Percentiles rank a stretch among this genome's conserved stretches.
These are phyloP conservation scores for Phycomyces nitens DNA, from an alignment of 192 early-diverging fungal genomes.

Conservation along the genomic window DNA sequence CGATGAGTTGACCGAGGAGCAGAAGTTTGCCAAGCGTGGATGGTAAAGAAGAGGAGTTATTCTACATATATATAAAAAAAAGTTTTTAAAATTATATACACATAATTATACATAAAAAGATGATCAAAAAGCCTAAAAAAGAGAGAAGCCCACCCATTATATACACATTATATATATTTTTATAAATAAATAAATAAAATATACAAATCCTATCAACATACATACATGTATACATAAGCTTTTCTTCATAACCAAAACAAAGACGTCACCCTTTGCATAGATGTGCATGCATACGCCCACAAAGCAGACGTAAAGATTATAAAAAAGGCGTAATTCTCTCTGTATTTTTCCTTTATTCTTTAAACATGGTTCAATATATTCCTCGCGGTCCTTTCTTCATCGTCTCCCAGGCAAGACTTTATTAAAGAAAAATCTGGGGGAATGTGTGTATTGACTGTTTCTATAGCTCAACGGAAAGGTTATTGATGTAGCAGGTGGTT, in stretches of 20 bases:
- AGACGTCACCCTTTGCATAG: no score
- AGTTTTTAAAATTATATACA: neutral
- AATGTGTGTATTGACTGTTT: neutral
- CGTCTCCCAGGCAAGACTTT: neutral
- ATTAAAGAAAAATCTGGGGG: no score
- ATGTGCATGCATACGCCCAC: no score
- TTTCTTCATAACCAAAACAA: no score
- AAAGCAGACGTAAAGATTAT: no score
- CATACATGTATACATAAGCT: no score
- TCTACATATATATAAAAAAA: neutral
- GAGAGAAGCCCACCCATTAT: no score
- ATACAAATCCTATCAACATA: no score
- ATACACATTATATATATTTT: no score
- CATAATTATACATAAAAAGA: neutral
- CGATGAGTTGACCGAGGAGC: slow-evolving; percentile 49
- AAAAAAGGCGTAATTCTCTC: neutral
- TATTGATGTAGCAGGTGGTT: slow-evolving; percentile 20
- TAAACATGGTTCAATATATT: slow-evolving; percentile 11
- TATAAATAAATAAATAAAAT: no score
- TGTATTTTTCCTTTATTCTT: neutral
- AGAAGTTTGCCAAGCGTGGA: slow-evolving; percentile 24
- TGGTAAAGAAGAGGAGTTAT: slow-evolving; percentile 16
- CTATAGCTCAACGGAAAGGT: slow-evolving; percentile 23
- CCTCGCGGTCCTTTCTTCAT: slow-evolving; percentile 13
- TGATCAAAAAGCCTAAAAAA: no score